These are phyloP conservation scores for Penicillium brasilianum DNA, from an alignment of 2,329 filamentous ascomycete species.

Conservation along the genomic window DNA sequence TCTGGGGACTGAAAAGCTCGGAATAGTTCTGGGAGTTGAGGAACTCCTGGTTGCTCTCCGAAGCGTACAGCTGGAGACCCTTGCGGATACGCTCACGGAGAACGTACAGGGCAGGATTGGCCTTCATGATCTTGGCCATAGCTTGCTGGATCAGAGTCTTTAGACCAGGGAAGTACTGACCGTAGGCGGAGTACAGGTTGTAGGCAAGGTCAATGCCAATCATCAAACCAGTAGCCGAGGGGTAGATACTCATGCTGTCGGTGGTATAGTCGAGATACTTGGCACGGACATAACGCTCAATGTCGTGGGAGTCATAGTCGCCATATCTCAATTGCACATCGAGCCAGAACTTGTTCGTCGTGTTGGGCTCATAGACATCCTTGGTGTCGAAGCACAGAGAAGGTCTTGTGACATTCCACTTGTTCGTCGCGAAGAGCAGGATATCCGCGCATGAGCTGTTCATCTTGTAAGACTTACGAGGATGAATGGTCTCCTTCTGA, in stretches of 20 bases:
- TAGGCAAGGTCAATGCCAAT: slow-evolving; percentile 97
- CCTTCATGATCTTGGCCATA: slow-evolving; percentile 99
- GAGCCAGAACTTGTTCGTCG: slow-evolving; percentile 99
- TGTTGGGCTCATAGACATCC: slow-evolving; percentile 89
- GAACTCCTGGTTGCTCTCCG: slow-evolving; percentile 99
- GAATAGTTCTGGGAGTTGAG: slow-evolving; percentile 99
- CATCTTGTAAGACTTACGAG: slow-evolving; percentile 99
- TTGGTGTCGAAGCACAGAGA: slow-evolving; percentile 96
- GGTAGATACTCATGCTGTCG: slow-evolving; percentile 98
- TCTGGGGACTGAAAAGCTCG: slow-evolving; percentile 98
- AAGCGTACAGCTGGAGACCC: slow-evolving; percentile 95
- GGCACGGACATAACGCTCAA: slow-evolving; percentile 94
- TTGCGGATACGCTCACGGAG: slow-evolving; percentile 97
- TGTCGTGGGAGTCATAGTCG: slow-evolving; percentile 98
- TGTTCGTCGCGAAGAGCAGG: slow-evolving; percentile 93
- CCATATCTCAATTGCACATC: slow-evolving; percentile 96
- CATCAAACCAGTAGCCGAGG: slow-evolving; percentile 95
- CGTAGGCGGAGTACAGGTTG: slow-evolving; percentile 97
- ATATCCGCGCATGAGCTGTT: slow-evolving; percentile 99
- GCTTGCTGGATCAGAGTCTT: slow-evolving; percentile 96
- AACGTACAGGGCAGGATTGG: slow-evolving; percentile 95
- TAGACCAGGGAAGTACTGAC: slow-evolving; percentile 96
- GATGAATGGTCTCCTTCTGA: slow-evolving; percentile 98
- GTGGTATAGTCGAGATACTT: slow-evolving; percentile 99
- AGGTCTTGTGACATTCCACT: slow-evolving; percentile 96